phyloP scores from a whole-genome alignment of 768 basidiomycete genomes.

The Strobilomyces dryophilus region DNA sequence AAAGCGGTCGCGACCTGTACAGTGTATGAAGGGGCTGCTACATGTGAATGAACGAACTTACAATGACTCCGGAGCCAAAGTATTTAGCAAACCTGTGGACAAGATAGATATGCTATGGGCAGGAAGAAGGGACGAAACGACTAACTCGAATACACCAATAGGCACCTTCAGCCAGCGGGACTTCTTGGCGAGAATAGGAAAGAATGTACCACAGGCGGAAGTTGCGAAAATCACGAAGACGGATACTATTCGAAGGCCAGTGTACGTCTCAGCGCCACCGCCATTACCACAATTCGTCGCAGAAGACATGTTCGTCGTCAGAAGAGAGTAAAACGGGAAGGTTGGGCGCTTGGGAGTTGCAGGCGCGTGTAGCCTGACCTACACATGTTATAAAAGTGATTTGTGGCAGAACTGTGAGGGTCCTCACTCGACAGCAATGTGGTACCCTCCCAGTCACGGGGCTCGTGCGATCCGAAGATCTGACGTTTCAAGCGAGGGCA shows the following conservation, averaged over 20 bases:
- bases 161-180: conserved; percentile 41
- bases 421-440: conserved; percentile 11
- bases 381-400: not conserved
- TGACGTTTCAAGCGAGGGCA: no score
- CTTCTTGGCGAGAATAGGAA: conserved; percentile 63
- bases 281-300: conserved; percentile 43
- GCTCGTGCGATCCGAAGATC: not conserved
- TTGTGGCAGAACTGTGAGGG: conserved; percentile 26
- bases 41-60: conserved; percentile 33
- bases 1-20: conserved; percentile 83
- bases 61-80: conserved; percentile 88
- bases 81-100: conserved; percentile 72
- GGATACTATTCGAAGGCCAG: conserved; percentile 61
- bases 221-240: conserved; percentile 69
- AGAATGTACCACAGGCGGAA: conserved; percentile 58
- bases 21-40: not conserved
- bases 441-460: conserved; percentile 22
- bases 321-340: not conserved
- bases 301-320: conserved; percentile 20
- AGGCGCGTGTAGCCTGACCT: not conserved
- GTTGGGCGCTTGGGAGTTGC: not conserved
- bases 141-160: conserved; percentile 61
- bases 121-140: not conserved
- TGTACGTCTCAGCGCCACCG: conserved; percentile 46
- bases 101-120: conserved; percentile 1